phyloP scores from a whole-genome alignment of 2,329 filamentous ascomycete species.

The Neoscytalidium dimidiatum region DNA sequence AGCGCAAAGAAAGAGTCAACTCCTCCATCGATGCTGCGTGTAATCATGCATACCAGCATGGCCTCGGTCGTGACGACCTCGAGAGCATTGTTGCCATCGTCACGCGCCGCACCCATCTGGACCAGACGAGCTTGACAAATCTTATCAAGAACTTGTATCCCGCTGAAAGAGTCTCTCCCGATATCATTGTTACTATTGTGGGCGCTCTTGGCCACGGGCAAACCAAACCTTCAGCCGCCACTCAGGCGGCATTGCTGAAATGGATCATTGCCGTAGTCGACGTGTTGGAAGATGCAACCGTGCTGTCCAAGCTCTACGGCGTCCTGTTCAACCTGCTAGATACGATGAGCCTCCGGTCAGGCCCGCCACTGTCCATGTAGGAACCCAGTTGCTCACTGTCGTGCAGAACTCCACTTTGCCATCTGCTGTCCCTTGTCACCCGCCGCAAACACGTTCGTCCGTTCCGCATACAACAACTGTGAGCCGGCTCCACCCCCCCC shows the following conservation, averaged over 20 bases:
- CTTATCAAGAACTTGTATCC: constrained; percentile 78
- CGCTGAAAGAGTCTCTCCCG: constrained; percentile 60
- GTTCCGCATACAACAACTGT: constrained; percentile 75
- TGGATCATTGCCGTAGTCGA: constrained; percentile 81
- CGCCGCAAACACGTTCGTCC: constrained; percentile 80
- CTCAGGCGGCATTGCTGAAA: constrained; percentile 71
- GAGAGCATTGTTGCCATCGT: constrained; percentile 66
- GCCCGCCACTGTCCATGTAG: not conserved
- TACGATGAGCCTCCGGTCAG: constrained; percentile 70
- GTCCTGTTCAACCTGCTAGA: constrained; percentile 81
- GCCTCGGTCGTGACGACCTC: constrained; percentile 64
- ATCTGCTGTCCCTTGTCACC: constrained; percentile 77
- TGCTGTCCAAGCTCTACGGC: constrained; percentile 70
- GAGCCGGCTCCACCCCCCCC: constrained; percentile 20
- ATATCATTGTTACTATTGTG: constrained; percentile 66
- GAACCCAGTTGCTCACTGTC: constrained; percentile 27
- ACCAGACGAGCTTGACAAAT: constrained; percentile 71
- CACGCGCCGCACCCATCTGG: constrained; percentile 67
- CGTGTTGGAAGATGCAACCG: constrained; percentile 62
- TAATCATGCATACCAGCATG: constrained; percentile 66
- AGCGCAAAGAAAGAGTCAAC: constrained; percentile 64
- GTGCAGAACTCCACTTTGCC: constrained; percentile 59
- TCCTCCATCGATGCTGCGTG: constrained; percentile 64
- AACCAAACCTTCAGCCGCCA: constrained; percentile 69
- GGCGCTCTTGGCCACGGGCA: constrained; percentile 76